phyloP scores from a whole-genome alignment of 2,329 filamentous ascomycete species.

The Eutypa lata region DNA sequence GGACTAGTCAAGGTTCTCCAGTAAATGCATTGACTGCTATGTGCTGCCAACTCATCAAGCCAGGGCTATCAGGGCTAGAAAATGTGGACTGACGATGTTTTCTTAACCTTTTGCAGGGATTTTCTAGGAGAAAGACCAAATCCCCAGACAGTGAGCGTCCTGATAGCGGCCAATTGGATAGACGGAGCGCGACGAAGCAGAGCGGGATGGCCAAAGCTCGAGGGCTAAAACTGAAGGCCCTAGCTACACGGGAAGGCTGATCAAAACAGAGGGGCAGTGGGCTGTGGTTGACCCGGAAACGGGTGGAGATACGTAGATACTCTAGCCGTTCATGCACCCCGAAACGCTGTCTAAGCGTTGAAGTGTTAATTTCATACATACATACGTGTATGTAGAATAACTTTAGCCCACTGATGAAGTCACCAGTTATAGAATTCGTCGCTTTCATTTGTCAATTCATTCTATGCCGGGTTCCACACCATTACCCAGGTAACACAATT shows the following conservation, averaged over 20 bases:
- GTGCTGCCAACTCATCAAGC: not conserved
- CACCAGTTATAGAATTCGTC: too few species aligned
- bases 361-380: too few species aligned
- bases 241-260: not conserved
- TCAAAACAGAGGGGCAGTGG: constrained; percentile 1
- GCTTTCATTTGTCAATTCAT: too few species aligned
- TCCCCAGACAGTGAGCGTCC: not conserved
- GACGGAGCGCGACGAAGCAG: not conserved
- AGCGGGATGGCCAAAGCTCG: not conserved
- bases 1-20: too few species aligned
- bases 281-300: not conserved
- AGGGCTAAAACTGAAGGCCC: not conserved
- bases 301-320: not conserved
- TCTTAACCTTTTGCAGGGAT: not conserved
- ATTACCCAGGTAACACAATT: too few species aligned
- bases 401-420: too few species aligned
- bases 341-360: too few species aligned
- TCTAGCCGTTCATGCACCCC: not conserved
- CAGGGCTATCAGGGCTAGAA: not conserved
- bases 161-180: not conserved
- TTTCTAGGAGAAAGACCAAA: not conserved
- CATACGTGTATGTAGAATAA: too few species aligned
- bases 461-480: too few species aligned
- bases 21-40: too few species aligned
- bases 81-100: not conserved